A percentile compares a stretch with the other conserved stretches of the same genome.
Conservation (phyloP, 805 yeast genomes). For the Candida mattraensis region DNA sequence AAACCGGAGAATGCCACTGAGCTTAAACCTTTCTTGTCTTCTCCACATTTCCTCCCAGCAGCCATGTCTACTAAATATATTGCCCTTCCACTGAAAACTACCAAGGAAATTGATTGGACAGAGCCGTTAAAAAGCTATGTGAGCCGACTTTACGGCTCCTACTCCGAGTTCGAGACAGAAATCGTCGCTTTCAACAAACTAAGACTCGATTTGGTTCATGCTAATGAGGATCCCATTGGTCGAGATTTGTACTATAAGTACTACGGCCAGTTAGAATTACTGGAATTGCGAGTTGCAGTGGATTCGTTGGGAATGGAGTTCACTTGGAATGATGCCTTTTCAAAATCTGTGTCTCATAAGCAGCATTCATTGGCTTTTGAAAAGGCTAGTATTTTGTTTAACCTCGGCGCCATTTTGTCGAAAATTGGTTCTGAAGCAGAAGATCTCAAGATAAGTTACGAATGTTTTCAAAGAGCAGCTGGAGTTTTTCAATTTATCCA, state of each 20-base stretch:
- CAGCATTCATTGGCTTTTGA: conserved; percentile 86
- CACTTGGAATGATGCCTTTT: conserved; percentile 79
- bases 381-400: conserved; percentile 81
- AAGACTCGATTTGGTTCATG: conserved; percentile 59
- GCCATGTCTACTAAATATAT: conserved; percentile 28
- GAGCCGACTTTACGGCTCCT: conserved; percentile 59
- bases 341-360: conserved; percentile 44
- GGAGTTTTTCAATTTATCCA: conserved; percentile 72
- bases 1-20: no score
- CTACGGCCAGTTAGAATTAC: conserved; percentile 76
- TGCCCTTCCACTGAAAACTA: conserved; percentile 38
- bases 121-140: conserved; percentile 59
- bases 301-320: conserved; percentile 53
- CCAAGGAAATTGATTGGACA: conserved; percentile 66
- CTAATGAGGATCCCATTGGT: conserved; percentile 35
- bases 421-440: conserved; percentile 44
- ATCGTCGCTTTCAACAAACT: conserved; percentile 53
- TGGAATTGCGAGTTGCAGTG: conserved; percentile 75
- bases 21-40: no score
- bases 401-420: conserved; percentile 65
- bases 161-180: conserved; percentile 58
- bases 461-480: conserved; percentile 69
- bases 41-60: conserved; percentile 1
- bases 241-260: conserved; percentile 63
- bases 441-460: conserved; percentile 59